Evolutionary conservation across 2,329 filamentous ascomycete genomes (phyloP), one percentile per base, ranked within the genome.

Genomic region (Macrophomina tecta): DNA sequence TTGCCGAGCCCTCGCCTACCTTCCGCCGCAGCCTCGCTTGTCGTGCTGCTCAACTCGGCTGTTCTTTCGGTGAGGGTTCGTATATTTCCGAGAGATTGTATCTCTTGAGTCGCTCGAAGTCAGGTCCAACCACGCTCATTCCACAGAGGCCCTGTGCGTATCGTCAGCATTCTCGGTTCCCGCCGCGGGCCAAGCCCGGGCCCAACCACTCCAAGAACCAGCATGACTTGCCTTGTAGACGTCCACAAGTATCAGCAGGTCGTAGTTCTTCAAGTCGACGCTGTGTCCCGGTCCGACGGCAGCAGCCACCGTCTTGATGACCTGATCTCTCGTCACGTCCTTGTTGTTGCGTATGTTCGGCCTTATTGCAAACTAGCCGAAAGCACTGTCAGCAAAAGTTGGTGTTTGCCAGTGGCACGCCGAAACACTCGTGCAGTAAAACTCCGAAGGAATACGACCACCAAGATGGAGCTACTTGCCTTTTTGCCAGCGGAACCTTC

Each of bases 61-160:
- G 45, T 49, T 75, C 73, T 66, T 77, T 77, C 46, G 80, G 75
- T 9, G 79, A 80, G 62, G 84, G 82, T 67, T 83, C 82, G 70
- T 91, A 91, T 30, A 94, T 85, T 77, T 93, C 91, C 66, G 90
- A 87, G 46, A 96, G 79, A 76, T 95, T 95, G 80, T 89, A 94
- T 71, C 88, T 86, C 80, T 92, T 94, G 68, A 94, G 82, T 55
- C 83, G 82, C 60, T 93, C 90, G 84, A 90, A 95, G 73, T 92
- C 87, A 14, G 86, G 84, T 68, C 89, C 87, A 4, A 95, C 90
- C 40, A 95, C 91, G 69, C 91, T 92, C 82, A 95, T 89, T 28
- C 92, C 91, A 73, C 90, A 90, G 48, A 92, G 85, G 65, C 88
- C 89, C 91, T 94, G 71, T 68, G 51, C 58, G 65, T 58, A 42